These are phyloP conservation scores for Ballota nigra DNA, from an alignment of 257 asterid genomes.

Conservation along the genomic window DNA sequence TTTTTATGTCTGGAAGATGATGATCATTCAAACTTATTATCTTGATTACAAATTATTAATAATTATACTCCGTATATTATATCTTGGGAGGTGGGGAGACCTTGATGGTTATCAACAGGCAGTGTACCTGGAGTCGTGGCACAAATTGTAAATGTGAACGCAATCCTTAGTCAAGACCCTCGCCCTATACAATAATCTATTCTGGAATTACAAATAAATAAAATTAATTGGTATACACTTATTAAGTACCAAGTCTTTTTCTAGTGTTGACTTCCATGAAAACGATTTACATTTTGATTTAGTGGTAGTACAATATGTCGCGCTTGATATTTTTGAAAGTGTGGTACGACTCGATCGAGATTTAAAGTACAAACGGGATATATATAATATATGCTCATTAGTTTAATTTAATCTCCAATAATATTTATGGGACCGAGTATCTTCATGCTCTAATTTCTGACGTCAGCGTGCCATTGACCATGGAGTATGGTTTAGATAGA, in stretches of 20 bases:
- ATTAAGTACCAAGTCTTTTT: constrained; percentile 18
- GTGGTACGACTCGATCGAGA: no score
- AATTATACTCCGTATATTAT: no score
- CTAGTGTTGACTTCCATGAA: constrained; percentile 19
- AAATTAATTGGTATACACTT: background rate
- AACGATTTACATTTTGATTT: constrained; percentile 5
- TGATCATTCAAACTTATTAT: no score
- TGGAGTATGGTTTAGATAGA: background rate
- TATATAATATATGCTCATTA: no score
- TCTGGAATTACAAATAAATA: background rate
- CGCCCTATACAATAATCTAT: background rate
- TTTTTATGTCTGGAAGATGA: no score
- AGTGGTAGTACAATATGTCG: background rate
- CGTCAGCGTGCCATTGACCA: background rate
- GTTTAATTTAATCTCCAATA: background rate
- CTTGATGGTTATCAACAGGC: background rate
- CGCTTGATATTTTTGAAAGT: background rate
- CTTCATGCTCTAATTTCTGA: background rate
- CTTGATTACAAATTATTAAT: background rate
- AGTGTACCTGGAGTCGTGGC: background rate
- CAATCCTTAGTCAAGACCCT: constrained; percentile 13
- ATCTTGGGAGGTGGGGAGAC: no score
- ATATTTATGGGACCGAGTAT: background rate
- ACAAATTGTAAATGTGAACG: constrained; percentile 25
- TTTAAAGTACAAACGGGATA: no score